phyloP scores from a whole-genome alignment of 345 rosid species.

The Carallia pectinifolia region DNA sequence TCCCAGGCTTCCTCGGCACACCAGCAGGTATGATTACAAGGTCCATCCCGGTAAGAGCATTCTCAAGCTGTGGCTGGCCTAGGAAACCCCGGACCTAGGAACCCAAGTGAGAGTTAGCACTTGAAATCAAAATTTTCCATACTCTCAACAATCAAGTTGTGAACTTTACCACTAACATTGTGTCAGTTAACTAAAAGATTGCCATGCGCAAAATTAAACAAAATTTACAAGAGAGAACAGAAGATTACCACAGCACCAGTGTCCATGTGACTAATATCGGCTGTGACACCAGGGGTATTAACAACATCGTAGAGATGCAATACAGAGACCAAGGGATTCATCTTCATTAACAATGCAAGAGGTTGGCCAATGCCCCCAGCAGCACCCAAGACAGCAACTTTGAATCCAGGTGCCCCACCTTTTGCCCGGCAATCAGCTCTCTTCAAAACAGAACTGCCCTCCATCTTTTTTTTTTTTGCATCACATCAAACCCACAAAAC shows the following conservation, averaged over 20 bases:
- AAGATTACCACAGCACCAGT: slow-evolving; percentile 29
- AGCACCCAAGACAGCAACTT: slow-evolving; percentile 77
- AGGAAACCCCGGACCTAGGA: slow-evolving; percentile 30
- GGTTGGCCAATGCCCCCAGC: slow-evolving; percentile 84
- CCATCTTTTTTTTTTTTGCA: slow-evolving; percentile 34
- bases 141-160: not conserved
- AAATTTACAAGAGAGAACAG: not conserved
- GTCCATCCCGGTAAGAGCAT: slow-evolving; percentile 54
- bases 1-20: slow-evolving; percentile 76
- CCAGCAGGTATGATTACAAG: slow-evolving; percentile 70
- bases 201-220: not conserved
- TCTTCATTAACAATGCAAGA: slow-evolving; percentile 63
- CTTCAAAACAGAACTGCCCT: slow-evolving; percentile 39
- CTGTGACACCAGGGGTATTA: slow-evolving; percentile 33
- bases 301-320: slow-evolving; percentile 40
- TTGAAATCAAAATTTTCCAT: not conserved
- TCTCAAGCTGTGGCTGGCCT: slow-evolving; percentile 28
- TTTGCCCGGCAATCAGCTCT: slow-evolving; percentile 58
- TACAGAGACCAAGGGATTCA: slow-evolving; percentile 52
- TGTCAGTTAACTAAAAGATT: too few relatives aligned
- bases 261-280: slow-evolving; percentile 35
- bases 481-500: slow-evolving; percentile 3
- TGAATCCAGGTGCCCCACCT: slow-evolving; percentile 76
- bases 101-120: not conserved
- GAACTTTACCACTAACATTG: too few relatives aligned